phyloP scores from a whole-genome alignment of 441 rosid species.

The Mallotus repandus region DNA sequence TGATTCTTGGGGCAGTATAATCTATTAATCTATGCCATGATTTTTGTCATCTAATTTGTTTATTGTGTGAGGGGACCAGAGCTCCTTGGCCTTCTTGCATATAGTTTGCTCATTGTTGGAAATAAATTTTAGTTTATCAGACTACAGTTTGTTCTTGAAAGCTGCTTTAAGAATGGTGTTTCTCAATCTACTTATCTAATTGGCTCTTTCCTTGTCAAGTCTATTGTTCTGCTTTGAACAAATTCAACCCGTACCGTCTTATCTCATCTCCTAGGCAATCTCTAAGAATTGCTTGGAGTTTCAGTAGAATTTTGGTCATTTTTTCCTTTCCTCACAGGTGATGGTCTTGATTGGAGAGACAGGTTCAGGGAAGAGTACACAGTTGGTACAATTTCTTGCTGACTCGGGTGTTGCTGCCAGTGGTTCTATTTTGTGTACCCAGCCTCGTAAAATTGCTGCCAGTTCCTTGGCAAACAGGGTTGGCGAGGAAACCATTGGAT shows the following conservation, averaged over 20 bases:
- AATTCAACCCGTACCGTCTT: no score
- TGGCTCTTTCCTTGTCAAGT: no score
- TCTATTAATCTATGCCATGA: no score
- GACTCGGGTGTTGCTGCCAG: conserved; percentile 69
- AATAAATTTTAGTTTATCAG: neutral
- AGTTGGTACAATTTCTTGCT: conserved; percentile 85
- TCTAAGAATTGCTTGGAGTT: neutral
- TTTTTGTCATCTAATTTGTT: no score
- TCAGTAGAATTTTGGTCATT: conserved; percentile 8
- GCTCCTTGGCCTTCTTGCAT: neutral
- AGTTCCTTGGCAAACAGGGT: conserved; percentile 69
- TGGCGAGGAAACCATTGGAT: conserved; percentile 66
- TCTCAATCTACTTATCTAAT: no score
- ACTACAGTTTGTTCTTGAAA: neutral
- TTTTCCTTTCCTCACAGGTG: conserved; percentile 43
- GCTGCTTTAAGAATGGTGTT: no score
- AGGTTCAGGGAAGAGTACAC: conserved; percentile 97
- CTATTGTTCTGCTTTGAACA: no score
- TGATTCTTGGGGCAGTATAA: no score
- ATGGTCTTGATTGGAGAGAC: conserved; percentile 86
- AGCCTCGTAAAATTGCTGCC: conserved; percentile 92
- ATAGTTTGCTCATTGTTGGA: neutral
- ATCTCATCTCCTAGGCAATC: no score
- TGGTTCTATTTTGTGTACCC: conserved; percentile 77
- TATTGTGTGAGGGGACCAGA: neutral